Evolutionary conservation across 805 yeast species (phyloP).

Genomic region (Candida fluviatilis): DNA sequence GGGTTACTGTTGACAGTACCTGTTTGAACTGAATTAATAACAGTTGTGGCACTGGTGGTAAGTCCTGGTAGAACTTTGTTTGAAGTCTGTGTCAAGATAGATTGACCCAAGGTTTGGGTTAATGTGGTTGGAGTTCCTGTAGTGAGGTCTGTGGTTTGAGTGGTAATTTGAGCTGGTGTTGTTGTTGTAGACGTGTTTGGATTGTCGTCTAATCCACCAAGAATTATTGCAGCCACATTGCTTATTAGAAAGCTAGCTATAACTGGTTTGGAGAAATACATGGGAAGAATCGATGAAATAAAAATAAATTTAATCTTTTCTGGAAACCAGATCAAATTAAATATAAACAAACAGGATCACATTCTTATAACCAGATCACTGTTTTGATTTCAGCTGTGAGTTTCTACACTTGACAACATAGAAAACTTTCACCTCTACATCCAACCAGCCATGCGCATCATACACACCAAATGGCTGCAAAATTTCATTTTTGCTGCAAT

Average conservation of each 20-base stretch:
- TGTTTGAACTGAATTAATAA: neutral
- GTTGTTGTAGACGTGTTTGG: conserved; percentile 2
- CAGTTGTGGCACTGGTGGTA: neutral
- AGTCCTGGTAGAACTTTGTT: neutral
- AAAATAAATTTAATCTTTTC: too few species aligned
- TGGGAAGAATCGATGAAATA: neutral
- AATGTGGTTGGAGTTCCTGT: conserved; percentile 8
- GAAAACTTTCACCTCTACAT: too few species aligned
- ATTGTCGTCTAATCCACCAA: conserved; percentile 3
- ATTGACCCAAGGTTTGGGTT: neutral
- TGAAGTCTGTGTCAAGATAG: neutral
- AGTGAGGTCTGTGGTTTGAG: conserved; percentile 6
- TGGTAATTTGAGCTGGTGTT: neutral
- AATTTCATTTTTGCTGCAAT: too few species aligned
- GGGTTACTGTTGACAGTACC: too few species aligned
- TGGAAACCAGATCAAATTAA: neutral
- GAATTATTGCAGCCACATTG: neutral
- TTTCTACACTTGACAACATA: too few species aligned
- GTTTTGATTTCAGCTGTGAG: conserved; percentile 1
- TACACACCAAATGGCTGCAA: neutral
- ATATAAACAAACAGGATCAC: neutral
- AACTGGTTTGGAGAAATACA: neutral
- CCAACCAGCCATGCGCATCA: neutral
- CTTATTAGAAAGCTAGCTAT: neutral
- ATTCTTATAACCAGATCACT: neutral